These are phyloP conservation scores for Penicillium crystallinum DNA, from an alignment of 495 filamentous ascomycete species.

Conservation along the genomic window DNA sequence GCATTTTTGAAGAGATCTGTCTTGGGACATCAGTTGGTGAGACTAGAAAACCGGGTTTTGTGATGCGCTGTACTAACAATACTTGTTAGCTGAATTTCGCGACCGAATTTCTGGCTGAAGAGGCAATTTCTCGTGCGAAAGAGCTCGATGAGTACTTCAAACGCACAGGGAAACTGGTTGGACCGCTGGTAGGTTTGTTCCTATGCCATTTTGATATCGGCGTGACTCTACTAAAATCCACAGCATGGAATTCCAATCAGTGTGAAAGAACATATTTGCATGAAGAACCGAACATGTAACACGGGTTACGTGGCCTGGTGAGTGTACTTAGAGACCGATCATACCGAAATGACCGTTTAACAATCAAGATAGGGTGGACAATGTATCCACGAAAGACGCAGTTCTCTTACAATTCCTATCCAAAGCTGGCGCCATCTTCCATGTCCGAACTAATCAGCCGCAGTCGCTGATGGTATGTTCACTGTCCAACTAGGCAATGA, in stretches of 20 bases:
- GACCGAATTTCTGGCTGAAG: slow-evolving; percentile 61
- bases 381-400: slow-evolving; percentile 33
- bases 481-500: neutral
- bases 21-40: slow-evolving; percentile 54
- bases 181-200: slow-evolving; percentile 29
- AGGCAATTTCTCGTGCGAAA: slow-evolving; percentile 54
- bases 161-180: slow-evolving; percentile 33
- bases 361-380: slow-evolving; percentile 23
- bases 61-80: neutral
- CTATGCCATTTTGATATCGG: neutral
- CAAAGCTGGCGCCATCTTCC: slow-evolving; percentile 52
- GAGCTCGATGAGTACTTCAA: slow-evolving; percentile 50
- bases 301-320: slow-evolving; percentile 40
- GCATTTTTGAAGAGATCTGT: slow-evolving; percentile 60
- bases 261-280: slow-evolving; percentile 61
- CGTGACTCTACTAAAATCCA: slow-evolving; percentile 11
- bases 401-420: slow-evolving; percentile 28
- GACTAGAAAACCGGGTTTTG: neutral
- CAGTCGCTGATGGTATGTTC: slow-evolving; percentile 39
- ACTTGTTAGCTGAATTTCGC: slow-evolving; percentile 51
- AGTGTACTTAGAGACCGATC: neutral
- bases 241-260: slow-evolving; percentile 65
- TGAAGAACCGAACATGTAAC: slow-evolving; percentile 43
- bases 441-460: slow-evolving; percentile 62
- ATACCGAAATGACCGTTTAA: neutral